Evolutionary conservation across 2,329 filamentous ascomycete species (phyloP).

Genomic region (Diaporthe velutina): DNA sequence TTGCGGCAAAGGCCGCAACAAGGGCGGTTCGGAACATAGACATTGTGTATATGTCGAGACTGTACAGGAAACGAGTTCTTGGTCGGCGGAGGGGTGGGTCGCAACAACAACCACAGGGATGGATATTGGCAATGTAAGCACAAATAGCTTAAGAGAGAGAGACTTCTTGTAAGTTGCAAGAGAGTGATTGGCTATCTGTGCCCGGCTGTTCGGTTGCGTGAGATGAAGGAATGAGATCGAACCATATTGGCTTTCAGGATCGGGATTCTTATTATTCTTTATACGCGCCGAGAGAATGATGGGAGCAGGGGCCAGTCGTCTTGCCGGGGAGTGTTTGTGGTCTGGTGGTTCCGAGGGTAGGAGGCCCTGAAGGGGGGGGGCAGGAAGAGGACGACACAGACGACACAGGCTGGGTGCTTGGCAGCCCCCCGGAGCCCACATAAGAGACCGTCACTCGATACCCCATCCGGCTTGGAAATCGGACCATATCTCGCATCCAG

Average conservation of each 20-base stretch:
- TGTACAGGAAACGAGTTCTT: background rate
- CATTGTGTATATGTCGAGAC: background rate
- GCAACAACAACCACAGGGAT: background rate
- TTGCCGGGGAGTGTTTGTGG: conserved; percentile 16
- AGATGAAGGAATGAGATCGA: conserved; percentile 13
- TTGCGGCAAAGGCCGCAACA: conserved; percentile 37
- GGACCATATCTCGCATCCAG: conserved; percentile 17
- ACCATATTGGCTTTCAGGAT: background rate
- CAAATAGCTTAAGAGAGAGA: conserved; percentile 19
- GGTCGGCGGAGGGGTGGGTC: background rate
- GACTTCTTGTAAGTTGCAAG: conserved; percentile 9
- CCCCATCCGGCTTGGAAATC: conserved; percentile 31
- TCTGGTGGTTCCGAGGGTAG: conserved; percentile 6
- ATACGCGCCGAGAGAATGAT: background rate
- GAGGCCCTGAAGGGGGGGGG: conserved; percentile 19
- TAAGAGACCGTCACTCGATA: conserved; percentile 17
- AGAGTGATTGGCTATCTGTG: conserved; percentile 9
- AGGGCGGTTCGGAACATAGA: conserved; percentile 10
- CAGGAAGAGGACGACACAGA: conserved; percentile 30
- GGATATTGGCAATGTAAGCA: conserved; percentile 1
- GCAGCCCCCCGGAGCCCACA: conserved; percentile 29
- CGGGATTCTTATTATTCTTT: conserved; percentile 19
- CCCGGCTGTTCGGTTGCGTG: conserved; percentile 11
- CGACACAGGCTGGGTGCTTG: conserved; percentile 28
- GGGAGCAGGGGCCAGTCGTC: too few species aligned